Percentiles rank a stretch among this genome's conserved stretches.
phyloP scores from a whole-genome alignment of 2,329 filamentous ascomycete species.

The Talaromyces sp. region DNA sequence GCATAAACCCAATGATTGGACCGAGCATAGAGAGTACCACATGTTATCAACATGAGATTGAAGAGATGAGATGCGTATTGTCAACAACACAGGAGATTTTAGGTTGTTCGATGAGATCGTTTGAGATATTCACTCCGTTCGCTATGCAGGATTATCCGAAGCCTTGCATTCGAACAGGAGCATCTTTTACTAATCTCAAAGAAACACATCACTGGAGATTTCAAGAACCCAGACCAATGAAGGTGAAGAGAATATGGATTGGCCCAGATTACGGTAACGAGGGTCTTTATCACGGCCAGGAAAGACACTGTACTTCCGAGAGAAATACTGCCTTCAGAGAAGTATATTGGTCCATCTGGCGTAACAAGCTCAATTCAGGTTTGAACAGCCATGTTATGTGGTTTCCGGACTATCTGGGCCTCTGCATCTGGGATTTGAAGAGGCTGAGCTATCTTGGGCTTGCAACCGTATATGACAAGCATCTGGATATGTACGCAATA shows the following conservation, averaged over 20 bases:
- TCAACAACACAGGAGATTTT: background rate
- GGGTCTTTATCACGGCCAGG: background rate
- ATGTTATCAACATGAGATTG: background rate
- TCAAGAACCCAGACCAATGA: background rate
- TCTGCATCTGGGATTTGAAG: conserved; percentile 4
- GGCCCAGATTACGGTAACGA: no score
- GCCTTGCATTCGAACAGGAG: background rate
- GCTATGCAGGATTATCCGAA: background rate
- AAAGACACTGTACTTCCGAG: background rate
- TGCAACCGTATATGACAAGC: background rate
- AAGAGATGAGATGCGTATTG: background rate
- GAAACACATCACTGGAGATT: background rate
- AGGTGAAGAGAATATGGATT: no score
- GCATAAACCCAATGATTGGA: background rate
- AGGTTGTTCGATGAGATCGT: background rate
- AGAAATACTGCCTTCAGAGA: background rate
- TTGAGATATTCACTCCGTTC: background rate
- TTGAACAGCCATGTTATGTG: background rate
- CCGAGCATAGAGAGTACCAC: background rate
- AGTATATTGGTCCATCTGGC: background rate
- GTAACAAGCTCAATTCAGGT: background rate
- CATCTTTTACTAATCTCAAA: background rate
- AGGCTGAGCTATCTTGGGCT: background rate
- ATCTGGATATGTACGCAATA: background rate
- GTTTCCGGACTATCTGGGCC: background rate